Percentiles rank a stretch among this genome's conserved stretches.
Conservation (phyloP, 257 asterid genomes). For the Solanum neorickii region DNA sequence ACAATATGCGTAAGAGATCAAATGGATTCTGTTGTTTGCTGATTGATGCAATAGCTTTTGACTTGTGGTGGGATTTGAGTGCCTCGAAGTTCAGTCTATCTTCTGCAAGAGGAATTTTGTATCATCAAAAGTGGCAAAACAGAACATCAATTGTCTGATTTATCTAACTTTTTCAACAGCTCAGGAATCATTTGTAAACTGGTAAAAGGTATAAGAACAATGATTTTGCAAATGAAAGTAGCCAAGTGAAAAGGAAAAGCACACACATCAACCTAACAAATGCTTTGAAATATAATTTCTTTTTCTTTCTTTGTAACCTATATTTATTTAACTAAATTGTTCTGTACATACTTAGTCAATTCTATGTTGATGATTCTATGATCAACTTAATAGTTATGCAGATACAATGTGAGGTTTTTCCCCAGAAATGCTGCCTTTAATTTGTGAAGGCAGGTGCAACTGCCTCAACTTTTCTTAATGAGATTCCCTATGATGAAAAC, state of each 20-base stretch:
- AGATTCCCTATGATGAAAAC: neutral
- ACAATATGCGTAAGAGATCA: conserved; percentile 30
- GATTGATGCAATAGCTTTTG: conserved; percentile 11
- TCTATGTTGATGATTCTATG: neutral
- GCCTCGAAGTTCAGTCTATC: conserved; percentile 9
- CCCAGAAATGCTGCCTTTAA: neutral
- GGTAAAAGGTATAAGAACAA: neutral
- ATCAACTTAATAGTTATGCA: neutral
- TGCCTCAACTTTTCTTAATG: neutral
- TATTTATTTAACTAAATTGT: neutral
- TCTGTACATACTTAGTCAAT: neutral
- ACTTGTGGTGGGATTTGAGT: conserved; percentile 2
- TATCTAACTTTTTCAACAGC: neutral
- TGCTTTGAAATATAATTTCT: neutral
- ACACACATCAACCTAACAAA: neutral
- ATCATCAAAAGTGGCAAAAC: neutral
- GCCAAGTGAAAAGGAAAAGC: neutral
- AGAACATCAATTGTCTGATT: neutral
- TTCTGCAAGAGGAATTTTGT: conserved; percentile 11
- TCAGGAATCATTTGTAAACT: neutral
- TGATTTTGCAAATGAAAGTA: neutral
- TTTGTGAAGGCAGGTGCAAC: neutral
- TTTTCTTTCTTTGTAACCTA: neutral
- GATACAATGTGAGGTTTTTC: neutral
- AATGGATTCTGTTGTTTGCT: conserved; percentile 23